Base-by-base conservation (phyloP, 148 eudicot genomes). In the Camellia granthamiana region DNA sequence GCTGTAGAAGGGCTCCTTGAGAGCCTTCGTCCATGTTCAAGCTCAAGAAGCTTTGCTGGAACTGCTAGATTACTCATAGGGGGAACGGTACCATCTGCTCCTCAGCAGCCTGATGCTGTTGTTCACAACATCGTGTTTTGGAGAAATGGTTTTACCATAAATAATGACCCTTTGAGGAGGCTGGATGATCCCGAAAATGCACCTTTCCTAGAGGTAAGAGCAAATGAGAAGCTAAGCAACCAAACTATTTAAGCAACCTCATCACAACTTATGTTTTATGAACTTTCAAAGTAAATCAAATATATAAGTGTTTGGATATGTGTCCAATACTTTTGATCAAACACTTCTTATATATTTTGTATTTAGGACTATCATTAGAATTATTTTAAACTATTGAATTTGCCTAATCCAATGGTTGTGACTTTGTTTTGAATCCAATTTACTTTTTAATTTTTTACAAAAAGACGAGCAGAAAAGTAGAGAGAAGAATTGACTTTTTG, bases 151-250 rank as follows among this genome's bases (percentile, higher is more conserved):
- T 93, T 95, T 80, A 88, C 91, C 52, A 83, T 95, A 44, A 85
- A 93, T 85, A 94, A 92, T 88, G 97, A 97, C 61, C 97, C 97
- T 54, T 80, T 93, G 82, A 92, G 97, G 80, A 92, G 97, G 74
- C 69, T 92, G 91, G 94, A 93, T 84, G 98, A 95, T 85, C 94
- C 98, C 73, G 94, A 86, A 69, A 93, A 93, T 90, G 97, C 91
- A 61, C 67, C 91, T 16, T 90, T 95, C 81, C 72, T 95, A 52
- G 93, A 92, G 98, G 98, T 93, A 87, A 80, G 14, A 15, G 18
- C 55, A 55, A 69, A 11, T 41, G 10, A 23, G 6, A 42, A 51
- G 18, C 19, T 42, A 1, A 41, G 19, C 46, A 76, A 14, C 64
- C 56, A 58, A 58, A 38, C 21, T 3, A 60, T 21, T 7, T 12